phyloP scores from a whole-genome alignment of 345 rosid genomes.

The Dipteronia sinensis region DNA sequence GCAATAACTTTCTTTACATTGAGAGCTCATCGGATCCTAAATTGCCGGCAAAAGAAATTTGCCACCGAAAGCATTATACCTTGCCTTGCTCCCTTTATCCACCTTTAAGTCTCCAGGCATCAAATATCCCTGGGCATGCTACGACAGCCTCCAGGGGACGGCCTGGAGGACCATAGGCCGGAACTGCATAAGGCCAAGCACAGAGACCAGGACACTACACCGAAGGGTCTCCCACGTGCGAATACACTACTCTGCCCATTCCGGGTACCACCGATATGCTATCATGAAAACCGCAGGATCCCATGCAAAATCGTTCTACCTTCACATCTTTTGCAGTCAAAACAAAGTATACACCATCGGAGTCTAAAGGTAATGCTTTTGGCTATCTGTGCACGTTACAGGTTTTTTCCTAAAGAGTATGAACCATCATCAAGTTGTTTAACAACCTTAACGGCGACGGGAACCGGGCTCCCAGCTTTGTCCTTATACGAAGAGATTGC shows the following conservation, averaged over 20 bases:
- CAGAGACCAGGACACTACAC: no score
- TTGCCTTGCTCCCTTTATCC: no score
- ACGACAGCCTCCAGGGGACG: no score
- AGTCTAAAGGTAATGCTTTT: slow-evolving; percentile 14
- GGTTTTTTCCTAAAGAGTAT: slow-evolving; percentile 28
- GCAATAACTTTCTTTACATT: no score
- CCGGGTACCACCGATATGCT: not conserved
- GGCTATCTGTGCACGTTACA: slow-evolving; percentile 19
- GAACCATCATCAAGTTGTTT: slow-evolving; percentile 22
- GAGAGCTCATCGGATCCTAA: no score
- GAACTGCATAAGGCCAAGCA: slow-evolving; percentile 31
- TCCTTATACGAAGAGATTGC: slow-evolving; percentile 25
- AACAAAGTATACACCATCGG: slow-evolving; percentile 12
- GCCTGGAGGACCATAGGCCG: slow-evolving; percentile 30
- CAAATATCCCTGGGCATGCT: no score
- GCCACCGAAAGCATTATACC: no score
- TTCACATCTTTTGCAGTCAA: slow-evolving; percentile 28
- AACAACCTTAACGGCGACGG: slow-evolving; percentile 13
- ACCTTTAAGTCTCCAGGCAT: no score
- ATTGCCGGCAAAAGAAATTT: no score
- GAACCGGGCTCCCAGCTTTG: slow-evolving; percentile 16
- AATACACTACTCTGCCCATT: slow-evolving; percentile 14
- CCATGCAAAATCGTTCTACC: slow-evolving; percentile 26
- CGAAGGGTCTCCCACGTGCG: slow-evolving; percentile 28
- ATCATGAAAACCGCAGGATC: slow-evolving; percentile 33